Conservation (phyloP, 1,284 basidiomycete genomes). For the Salmacisia buchloeana region DNA sequence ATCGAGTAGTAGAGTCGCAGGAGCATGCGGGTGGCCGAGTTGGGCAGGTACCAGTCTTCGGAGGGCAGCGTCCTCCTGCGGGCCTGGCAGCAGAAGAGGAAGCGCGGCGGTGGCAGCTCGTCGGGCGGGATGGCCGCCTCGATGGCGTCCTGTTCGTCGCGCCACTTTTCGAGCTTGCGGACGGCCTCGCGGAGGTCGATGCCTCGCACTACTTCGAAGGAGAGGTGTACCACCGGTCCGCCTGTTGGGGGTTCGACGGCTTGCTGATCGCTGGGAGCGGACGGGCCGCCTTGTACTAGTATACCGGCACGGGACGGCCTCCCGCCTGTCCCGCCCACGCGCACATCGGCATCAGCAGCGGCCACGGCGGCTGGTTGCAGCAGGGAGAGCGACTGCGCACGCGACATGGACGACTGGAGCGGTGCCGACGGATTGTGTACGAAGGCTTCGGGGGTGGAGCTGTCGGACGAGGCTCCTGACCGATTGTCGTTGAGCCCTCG, state of each 20-base stretch:
- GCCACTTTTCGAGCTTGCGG: not conserved
- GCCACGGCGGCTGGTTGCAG: not conserved
- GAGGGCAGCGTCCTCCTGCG: not conserved
- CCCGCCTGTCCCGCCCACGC: too few species aligned
- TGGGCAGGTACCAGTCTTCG: not conserved
- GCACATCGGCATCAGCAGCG: not conserved
- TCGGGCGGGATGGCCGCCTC: not conserved
- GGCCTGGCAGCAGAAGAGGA: not conserved
- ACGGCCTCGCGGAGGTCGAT: not conserved
- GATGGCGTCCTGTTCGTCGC: not conserved
- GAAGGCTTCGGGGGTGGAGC: not conserved
- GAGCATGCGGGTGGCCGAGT: not conserved
- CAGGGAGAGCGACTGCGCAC: too few species aligned
- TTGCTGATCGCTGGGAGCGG: not conserved
- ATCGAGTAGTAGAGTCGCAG: not conserved
- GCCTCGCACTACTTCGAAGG: not conserved
- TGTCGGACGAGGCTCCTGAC: not conserved
- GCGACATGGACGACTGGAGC: too few species aligned
- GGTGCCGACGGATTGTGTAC: not conserved
- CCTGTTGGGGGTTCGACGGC: not conserved
- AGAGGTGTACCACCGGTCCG: not conserved
- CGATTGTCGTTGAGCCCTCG: not conserved
- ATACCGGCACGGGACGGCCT: too few species aligned
- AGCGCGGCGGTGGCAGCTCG: not conserved
- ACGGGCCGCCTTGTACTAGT: too few species aligned